phyloP scores from a whole-genome alignment of 768 basidiomycete species.

The Suillus brevipes region DNA sequence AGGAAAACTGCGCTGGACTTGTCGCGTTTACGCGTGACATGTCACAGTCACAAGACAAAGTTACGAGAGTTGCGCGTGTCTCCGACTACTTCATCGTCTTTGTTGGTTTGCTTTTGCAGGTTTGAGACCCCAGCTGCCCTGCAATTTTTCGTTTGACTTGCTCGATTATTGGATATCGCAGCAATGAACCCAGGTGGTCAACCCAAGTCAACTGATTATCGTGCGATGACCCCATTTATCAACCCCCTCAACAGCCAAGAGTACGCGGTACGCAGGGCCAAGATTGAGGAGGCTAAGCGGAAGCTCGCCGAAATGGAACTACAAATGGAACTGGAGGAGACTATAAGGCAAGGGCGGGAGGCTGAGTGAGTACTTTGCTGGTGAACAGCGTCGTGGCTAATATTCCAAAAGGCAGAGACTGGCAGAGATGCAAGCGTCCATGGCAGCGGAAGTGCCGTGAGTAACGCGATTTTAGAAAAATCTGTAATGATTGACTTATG shows the following conservation, averaged over 20 bases:
- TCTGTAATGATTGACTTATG: neutral
- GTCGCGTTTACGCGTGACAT: constrained; percentile 4
- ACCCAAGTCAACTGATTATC: neutral
- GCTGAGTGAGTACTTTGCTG: constrained; percentile 39
- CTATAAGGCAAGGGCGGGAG: constrained; percentile 43
- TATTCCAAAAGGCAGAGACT: constrained; percentile 21
- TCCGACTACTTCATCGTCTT: neutral
- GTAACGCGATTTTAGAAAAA: neutral
- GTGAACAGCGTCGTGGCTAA: constrained; percentile 7
- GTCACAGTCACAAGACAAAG: constrained; percentile 1
- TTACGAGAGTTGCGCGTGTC: neutral
- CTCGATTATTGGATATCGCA: neutral
- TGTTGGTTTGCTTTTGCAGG: neutral
- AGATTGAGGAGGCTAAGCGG: neutral
- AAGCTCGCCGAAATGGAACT: neutral
- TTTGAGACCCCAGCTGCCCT: neutral
- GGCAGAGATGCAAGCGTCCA: constrained; percentile 7
- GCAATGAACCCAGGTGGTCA: neutral
- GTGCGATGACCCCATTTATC: neutral
- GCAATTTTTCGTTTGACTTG: neutral
- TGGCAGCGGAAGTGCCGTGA: neutral
- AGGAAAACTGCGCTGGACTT: constrained; percentile 14
- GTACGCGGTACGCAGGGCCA: neutral
- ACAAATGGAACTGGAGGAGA: constrained; percentile 31
- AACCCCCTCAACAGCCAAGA: neutral